Conservation (phyloP, 169 alveolate genomes). For the Plasmodium blacklocki region DNA sequence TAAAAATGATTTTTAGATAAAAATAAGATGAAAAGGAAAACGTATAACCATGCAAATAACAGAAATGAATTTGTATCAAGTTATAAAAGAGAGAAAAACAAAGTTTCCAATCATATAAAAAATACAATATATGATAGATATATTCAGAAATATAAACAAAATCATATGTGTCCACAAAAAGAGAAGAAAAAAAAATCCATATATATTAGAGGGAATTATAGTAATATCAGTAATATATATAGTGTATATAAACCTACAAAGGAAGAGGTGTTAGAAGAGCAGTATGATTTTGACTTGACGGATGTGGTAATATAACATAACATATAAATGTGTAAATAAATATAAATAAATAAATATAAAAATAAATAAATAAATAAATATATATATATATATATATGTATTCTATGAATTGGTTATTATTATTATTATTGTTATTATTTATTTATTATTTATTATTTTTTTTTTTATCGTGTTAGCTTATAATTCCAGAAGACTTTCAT, state of each 20-base stretch:
- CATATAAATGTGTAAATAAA: neutral
- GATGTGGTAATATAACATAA: slow-evolving; percentile 23
- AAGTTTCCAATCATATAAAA: slow-evolving; percentile 39
- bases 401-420: neutral
- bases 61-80: slow-evolving; percentile 32
- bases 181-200: slow-evolving; percentile 67
- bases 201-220: slow-evolving; percentile 57
- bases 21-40: slow-evolving; percentile 31
- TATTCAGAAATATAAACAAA: slow-evolving; percentile 57
- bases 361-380: neutral
- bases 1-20: slow-evolving; percentile 11
- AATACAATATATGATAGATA: slow-evolving; percentile 71
- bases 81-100: slow-evolving; percentile 37
- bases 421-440: neutral
- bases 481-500: slow-evolving; percentile 68
- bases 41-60: slow-evolving; percentile 24
- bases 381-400: no score
- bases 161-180: slow-evolving; percentile 35
- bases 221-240: slow-evolving; percentile 74
- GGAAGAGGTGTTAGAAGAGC: slow-evolving; percentile 22
- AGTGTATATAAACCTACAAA: slow-evolving; percentile 37
- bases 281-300: slow-evolving; percentile 45
- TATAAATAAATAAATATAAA: neutral
- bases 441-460: neutral
- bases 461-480: slow-evolving; percentile 16